Percentiles rank a stretch among this genome's conserved stretches.
phyloP scores from a whole-genome alignment of 805 yeast species.

The Ogataea nitratoaversa region DNA sequence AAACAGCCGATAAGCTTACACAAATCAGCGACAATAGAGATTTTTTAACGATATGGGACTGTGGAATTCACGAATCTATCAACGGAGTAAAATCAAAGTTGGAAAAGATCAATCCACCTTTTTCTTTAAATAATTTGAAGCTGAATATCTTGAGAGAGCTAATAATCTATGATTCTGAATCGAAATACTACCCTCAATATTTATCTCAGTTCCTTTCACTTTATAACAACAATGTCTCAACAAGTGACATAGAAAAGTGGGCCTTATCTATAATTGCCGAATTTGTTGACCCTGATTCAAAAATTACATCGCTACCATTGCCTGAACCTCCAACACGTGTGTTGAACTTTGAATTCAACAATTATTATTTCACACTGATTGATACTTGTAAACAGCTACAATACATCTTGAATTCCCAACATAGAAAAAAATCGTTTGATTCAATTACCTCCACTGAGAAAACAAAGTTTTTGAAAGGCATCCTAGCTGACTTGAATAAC shows the following conservation, averaged over 20 bases:
- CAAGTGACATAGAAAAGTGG: conserved; percentile 38
- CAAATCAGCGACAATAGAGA: conserved; percentile 59
- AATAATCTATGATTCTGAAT: conserved; percentile 31
- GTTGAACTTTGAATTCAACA: conserved; percentile 19
- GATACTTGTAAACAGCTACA: conserved; percentile 23
- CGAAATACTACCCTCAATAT: conserved; percentile 23
- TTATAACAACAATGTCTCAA: conserved; percentile 14
- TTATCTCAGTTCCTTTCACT: conserved; percentile 11
- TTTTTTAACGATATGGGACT: conserved; percentile 46
- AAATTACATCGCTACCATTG: neutral
- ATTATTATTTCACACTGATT: conserved; percentile 18
- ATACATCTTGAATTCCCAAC: conserved; percentile 1
- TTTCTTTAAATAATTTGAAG: conserved; percentile 30
- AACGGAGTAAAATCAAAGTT: conserved; percentile 15
- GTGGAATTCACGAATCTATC: conserved; percentile 36
- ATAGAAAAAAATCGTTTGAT: neutral
- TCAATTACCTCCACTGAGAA: neutral
- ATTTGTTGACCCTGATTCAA: conserved; percentile 5
- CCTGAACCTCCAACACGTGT: conserved; percentile 14
- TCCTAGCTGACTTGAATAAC: conserved; percentile 2
- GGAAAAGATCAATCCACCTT: conserved; percentile 22
- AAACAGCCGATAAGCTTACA: conserved; percentile 24
- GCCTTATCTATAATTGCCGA: conserved; percentile 16
- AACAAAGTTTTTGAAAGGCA: neutral
- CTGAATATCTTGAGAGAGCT: conserved; percentile 37